These are phyloP conservation scores for Stereocaulon alpinum DNA, from an alignment of 495 filamentous ascomycete genomes.

Conservation along the genomic window DNA sequence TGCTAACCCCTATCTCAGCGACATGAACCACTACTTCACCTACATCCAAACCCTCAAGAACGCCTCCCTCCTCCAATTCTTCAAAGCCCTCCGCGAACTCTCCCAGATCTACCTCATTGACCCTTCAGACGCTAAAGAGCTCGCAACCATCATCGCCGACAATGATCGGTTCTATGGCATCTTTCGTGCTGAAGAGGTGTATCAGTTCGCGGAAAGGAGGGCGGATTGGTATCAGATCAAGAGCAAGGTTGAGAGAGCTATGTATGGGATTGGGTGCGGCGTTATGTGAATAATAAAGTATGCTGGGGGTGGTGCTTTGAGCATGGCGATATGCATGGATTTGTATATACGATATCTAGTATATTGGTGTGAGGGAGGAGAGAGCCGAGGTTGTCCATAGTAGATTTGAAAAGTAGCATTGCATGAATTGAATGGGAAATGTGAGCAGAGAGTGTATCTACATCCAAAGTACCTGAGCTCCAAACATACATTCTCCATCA, in stretches of 20 bases:
- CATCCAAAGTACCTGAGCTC: too few relatives aligned
- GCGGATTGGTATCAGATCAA: constrained; percentile 91
- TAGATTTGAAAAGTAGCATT: too few relatives aligned
- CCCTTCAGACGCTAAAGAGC: constrained; percentile 77
- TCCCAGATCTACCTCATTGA: constrained; percentile 94
- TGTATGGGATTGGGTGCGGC: constrained; percentile 90
- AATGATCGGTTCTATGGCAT: constrained; percentile 80
- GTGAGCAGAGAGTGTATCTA: too few relatives aligned
- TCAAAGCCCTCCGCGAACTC: constrained; percentile 82
- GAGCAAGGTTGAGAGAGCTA: constrained; percentile 82
- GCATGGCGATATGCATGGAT: too few relatives aligned
- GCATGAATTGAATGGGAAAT: too few relatives aligned
- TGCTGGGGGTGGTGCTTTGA: too few relatives aligned
- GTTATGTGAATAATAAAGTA: constrained; percentile 56
- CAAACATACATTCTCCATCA: too few relatives aligned
- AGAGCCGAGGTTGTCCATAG: too few relatives aligned
- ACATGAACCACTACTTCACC: constrained; percentile 87
- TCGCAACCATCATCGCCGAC: constrained; percentile 91
- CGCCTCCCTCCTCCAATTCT: constrained; percentile 74
- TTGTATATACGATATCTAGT: too few relatives aligned
- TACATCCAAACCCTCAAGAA: constrained; percentile 77
- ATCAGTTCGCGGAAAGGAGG: constrained; percentile 87
- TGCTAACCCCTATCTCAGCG: constrained; percentile 36
- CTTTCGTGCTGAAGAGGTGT: constrained; percentile 91
- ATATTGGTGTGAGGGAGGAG: too few relatives aligned